Evolutionary conservation across 352 stramenopile genomes (phyloP), one percentile per base, ranked within the genome.

Genomic region (Phytophthora ramorum): DNA sequence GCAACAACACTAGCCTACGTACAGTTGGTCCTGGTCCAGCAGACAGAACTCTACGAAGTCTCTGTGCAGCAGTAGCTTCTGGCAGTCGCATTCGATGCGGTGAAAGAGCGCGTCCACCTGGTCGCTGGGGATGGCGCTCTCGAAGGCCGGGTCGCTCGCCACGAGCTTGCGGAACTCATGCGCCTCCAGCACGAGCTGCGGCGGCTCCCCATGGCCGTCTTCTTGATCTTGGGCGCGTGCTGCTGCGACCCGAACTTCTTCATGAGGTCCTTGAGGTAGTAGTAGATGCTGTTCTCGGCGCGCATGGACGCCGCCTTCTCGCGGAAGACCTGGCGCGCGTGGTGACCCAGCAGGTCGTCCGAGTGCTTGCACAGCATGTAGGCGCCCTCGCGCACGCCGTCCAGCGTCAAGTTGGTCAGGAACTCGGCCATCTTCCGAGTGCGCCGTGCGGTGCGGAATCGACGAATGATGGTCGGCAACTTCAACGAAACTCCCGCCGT

Each of bases 311-410:
- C 77, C 16, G 86, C 86, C 63, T 93, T 95, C 62, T 92, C 86
- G n/a, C 86, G 84, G 66, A 95, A 95, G 7, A 88, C 83, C 64
- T 95, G 86, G 13, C 86, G 82, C 44, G 86, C 83, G 45, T 86
- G 84, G 57, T 95, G 86, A 19, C 86, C 86, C 22, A 95, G 75
- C 51, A 95, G 66, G 55, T 95, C 86, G 71, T 95, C 86, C 10
- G 86, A 83, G 58, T 91, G 84, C 58, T 93, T 95, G 65, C 86
- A 95, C 45, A 95, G 68, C 86, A 95, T 95, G 54, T 93, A 92
- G 32, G 83, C 66, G 9, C 86, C 86, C 37, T 91, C 79, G 24
- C 89, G 86, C 40, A 93, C 83, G 37, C 86, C 84, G 41, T 95
- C 86, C 38, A 95, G 74, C 59, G 84, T 95, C 28, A 95, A 66